Base-by-base conservation (phyloP, 2,329 filamentous ascomycete genomes). In the Chaetothyriales sp. region DNA sequence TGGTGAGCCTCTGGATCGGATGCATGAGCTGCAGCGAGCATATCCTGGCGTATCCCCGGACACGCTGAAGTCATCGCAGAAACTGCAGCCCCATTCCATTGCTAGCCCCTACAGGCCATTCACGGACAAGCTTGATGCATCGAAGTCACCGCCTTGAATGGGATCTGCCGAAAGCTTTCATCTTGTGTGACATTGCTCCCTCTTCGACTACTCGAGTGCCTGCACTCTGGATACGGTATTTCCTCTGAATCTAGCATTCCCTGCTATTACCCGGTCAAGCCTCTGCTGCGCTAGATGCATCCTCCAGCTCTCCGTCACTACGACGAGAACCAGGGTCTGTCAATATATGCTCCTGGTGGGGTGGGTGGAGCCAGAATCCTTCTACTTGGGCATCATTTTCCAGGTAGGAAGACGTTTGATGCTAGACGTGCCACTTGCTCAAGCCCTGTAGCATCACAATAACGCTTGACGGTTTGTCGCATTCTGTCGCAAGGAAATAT, bases 1-100 rank as follows among this genome's bases (percentile, higher is more conserved):
- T 2, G 89, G 87, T 47, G 83, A 86, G 53, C 79, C 86, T 1
- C 73, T 95, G 36, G 87, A 95, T 66, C 84, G 81, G 64, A 72
- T 95, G 56, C 89, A 95, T 64, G 77, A 80, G 48, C 85, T 94
- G 62, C 88, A 95, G 68, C 69, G 81, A 49, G 68, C 71, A 47
- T 76, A 78, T 49, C 88, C 87, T 1, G 64, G 62, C 15, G 53
- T 66, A 6, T 63, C 62, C 19, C 63, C 68, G 50, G 63, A 65
- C 8, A 52, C 58, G 20, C 36, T 49, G 10, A 51, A 47, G 9
- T 48, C 20, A 8, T 43, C 48, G 25, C 44, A 50, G 2, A 60
- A 60, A 49, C 70, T 69, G 1, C 70, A 70, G 25, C 73, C 77
- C 52, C 70, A 77, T 63, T 61, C 73, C 2, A 63, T 81, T 22